These are phyloP conservation scores for Hymenoscyphus scutula DNA, from an alignment of 2,329 filamentous ascomycete species.

Conservation along the genomic window DNA sequence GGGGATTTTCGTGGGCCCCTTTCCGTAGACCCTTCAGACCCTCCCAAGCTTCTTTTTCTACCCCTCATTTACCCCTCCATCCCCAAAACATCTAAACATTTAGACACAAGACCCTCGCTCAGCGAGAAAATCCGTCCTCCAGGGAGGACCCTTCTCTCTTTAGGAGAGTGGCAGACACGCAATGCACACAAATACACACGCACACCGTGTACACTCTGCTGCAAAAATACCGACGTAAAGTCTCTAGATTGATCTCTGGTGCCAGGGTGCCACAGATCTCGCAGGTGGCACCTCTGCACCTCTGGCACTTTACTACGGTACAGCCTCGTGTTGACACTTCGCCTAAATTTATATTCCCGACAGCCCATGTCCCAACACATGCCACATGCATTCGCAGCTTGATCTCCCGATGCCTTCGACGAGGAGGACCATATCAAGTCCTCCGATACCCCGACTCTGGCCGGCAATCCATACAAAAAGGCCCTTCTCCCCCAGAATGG, in stretches of 20 bases:
- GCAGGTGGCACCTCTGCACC: background rate
- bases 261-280: constrained; percentile 1
- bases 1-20: background rate
- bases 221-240: background rate
- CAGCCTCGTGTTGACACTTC: background rate
- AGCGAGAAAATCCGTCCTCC: background rate
- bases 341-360: background rate
- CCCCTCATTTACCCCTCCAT: constrained; percentile 5
- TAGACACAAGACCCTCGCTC: background rate
- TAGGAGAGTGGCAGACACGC: background rate
- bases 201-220: background rate
- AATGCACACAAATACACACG: background rate
- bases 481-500: constrained; percentile 2
- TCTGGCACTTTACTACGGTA: too few species aligned
- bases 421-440: background rate
- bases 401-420: constrained; percentile 2
- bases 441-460: background rate
- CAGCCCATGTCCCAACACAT: background rate
- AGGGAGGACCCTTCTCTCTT: background rate
- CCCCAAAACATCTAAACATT: background rate
- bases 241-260: background rate
- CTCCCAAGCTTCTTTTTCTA: background rate
- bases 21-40: background rate
- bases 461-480: constrained; percentile 4
- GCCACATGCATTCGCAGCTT: constrained; percentile 1